Percentiles rank a stretch among this genome's conserved stretches.
phyloP scores from a whole-genome alignment of 2,329 filamentous ascomycete species.

The Mycogone perniciosa region DNA sequence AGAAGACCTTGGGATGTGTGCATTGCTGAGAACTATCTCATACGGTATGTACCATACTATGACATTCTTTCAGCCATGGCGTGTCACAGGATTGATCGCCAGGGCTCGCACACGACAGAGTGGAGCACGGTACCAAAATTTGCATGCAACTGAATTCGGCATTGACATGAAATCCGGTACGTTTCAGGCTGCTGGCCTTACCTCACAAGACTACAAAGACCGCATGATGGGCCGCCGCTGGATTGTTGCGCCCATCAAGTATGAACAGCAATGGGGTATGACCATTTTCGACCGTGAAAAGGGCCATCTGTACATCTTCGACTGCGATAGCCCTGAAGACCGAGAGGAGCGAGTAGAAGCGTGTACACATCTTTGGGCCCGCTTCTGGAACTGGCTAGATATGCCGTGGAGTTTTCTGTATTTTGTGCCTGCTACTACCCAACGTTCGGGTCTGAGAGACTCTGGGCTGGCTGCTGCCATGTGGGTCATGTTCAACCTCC shows the following conservation, averaged over 20 bases:
- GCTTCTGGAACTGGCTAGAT: constrained; percentile 15
- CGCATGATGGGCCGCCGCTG: constrained; percentile 10
- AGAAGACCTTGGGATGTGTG: constrained; percentile 8
- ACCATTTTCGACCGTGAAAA: constrained; percentile 18
- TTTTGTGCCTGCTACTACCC: constrained; percentile 11
- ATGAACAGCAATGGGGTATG: constrained; percentile 16
- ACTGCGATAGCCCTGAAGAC: constrained; percentile 8
- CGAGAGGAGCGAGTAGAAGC: constrained; percentile 12
- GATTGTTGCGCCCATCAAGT: constrained; percentile 15
- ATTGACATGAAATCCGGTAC: constrained; percentile 5
- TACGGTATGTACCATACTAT: constrained; percentile 17
- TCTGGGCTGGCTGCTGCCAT: constrained; percentile 12
- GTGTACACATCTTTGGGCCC: constrained; percentile 17
- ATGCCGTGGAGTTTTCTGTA: constrained; percentile 16
- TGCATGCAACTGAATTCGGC: constrained; percentile 6
- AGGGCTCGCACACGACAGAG: neutral
- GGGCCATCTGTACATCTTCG: constrained; percentile 17
- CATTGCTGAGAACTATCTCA: constrained; percentile 14
- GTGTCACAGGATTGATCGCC: constrained; percentile 2
- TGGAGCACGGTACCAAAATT: neutral
- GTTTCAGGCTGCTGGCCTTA: neutral
- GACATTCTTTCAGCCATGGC: constrained; percentile 10
- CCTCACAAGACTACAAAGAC: neutral
- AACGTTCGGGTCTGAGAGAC: constrained; percentile 4
- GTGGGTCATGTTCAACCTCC: constrained; percentile 17